Evolutionary conservation across 2,329 filamentous ascomycete species (phyloP), one percentile per base, ranked within the genome.

Genomic region (Mycosphaerella sp.): DNA sequence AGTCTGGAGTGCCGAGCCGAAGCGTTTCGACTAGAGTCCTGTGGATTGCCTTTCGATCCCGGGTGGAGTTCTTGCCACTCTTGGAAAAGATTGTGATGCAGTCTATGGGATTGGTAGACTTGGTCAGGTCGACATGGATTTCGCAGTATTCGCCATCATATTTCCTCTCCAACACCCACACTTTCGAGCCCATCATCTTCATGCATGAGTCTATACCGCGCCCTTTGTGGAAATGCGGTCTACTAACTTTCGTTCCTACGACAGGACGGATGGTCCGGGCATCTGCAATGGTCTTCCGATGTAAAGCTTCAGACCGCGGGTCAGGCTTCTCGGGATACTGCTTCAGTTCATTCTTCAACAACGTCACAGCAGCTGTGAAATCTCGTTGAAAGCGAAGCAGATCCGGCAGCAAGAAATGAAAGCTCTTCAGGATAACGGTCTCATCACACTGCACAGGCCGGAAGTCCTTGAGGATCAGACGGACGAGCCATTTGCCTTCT

Each of bases 81-180:
- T 95, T 96, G 8, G 89, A 95, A 67, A 93, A 95, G 31, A 95
- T 92, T 59, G 86, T 84, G 29, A 95, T 82, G 45, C 76, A 79
- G 1, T 78, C 66, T 54, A 66, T 45, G 6, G 59, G 60, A 23
- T 59, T 45, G 5, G 44, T 11, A 11, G 73, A 72, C 47, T 79
- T 81, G 7, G 74, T 73, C 6, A 87, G 72, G 64, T 95, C 83
- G 39, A 95, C 74, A 64, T 95, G 90, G 31, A 95, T 82, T 68
- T 95, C 90, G 62, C 88, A 95, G 61, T 93, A 95, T 69, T 95
- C 90, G 7, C 10, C 89, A 63, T 95, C 89, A 57, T 95, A 82
- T 67, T 95, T 95, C 48, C 84, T 78, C 68, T 95, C 89, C 23
- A 89, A 78, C 54, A 85, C 87, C 80, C 91, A 82, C 10, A 73